Conservation (phyloP, 345 rosid genomes). For the Odontarrhena argentea region DNA sequence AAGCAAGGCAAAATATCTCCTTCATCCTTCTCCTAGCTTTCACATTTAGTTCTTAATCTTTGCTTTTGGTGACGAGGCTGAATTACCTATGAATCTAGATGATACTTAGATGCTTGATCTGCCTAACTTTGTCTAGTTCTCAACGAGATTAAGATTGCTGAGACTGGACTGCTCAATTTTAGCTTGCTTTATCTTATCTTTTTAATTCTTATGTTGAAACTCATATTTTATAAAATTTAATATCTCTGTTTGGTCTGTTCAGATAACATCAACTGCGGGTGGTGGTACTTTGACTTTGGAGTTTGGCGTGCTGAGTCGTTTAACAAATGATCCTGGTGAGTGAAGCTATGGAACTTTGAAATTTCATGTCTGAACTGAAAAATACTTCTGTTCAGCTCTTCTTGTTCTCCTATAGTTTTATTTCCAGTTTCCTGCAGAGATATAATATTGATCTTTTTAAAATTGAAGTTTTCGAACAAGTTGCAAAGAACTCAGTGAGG, state of each 20-base stretch:
- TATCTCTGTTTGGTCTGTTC: conserved; percentile 42
- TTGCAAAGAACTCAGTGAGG: conserved; percentile 87
- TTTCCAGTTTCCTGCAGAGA: conserved; percentile 6
- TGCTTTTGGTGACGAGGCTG: conserved; percentile 14
- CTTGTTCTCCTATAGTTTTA: neutral
- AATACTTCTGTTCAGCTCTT: conserved; percentile 5
- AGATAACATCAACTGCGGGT: conserved; percentile 99
- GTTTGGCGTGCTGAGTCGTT: conserved; percentile 88
- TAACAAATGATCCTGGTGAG: conserved; percentile 94
- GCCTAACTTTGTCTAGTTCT: neutral
- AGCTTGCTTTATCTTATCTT: neutral
- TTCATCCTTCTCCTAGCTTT: conserved; percentile 1
- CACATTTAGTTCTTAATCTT: conserved; percentile 20
- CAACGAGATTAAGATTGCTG: neutral
- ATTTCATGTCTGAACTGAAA: conserved; percentile 9
- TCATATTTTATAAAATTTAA: conserved; percentile 18
- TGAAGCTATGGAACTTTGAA: conserved; percentile 27
- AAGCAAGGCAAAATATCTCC: conserved; percentile 72
- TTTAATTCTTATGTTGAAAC: conserved; percentile 1
- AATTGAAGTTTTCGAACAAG: conserved; percentile 85
- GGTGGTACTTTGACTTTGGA: conserved; percentile 98
- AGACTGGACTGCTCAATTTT: neutral
- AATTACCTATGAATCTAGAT: neutral
- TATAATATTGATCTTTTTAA: conserved; percentile 14
- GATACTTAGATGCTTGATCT: conserved; percentile 16